Evolutionary conservation across 805 yeast species (phyloP).

Genomic region (Wickerhamiella allomyrinae): DNA sequence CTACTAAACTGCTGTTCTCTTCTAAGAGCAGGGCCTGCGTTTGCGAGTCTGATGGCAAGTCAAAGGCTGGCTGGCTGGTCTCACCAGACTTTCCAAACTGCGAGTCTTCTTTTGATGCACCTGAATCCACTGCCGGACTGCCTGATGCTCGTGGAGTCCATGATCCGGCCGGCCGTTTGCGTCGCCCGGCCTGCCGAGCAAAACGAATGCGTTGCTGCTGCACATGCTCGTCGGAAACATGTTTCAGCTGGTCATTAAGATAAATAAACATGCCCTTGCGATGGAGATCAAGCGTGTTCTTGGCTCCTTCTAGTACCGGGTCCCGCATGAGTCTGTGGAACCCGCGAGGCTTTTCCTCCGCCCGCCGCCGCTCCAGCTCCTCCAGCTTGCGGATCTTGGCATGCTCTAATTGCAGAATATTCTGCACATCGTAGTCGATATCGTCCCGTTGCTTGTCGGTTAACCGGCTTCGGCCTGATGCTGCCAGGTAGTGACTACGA

Average conservation of each 20-base stretch:
- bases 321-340: slow-evolving; percentile 15
- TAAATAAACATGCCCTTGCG: slow-evolving; percentile 26
- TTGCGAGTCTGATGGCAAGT: too few species aligned
- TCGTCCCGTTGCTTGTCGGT: slow-evolving; percentile 27
- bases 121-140: background rate
- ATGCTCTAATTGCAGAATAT: slow-evolving; percentile 24
- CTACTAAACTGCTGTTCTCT: slow-evolving; percentile 26
- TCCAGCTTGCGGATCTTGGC: slow-evolving; percentile 16
- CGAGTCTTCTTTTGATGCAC: too few species aligned
- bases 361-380: slow-evolving; percentile 8
- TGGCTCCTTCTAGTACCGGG: slow-evolving; percentile 17
- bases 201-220: slow-evolving; percentile 24
- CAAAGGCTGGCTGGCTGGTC: too few species aligned
- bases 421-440: slow-evolving; percentile 27
- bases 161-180: slow-evolving; percentile 1
- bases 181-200: background rate
- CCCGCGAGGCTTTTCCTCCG: slow-evolving; percentile 5
- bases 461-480: slow-evolving; percentile 17
- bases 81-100: too few species aligned
- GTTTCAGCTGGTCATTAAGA: slow-evolving; percentile 22
- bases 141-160: background rate
- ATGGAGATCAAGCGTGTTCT: slow-evolving; percentile 22
- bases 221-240: slow-evolving; percentile 22
- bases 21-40: slow-evolving; percentile 16
- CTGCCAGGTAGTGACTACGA: slow-evolving; percentile 23